These are phyloP conservation scores for Amyloporia xantha DNA, from an alignment of 768 basidiomycete species.

Conservation along the genomic window DNA sequence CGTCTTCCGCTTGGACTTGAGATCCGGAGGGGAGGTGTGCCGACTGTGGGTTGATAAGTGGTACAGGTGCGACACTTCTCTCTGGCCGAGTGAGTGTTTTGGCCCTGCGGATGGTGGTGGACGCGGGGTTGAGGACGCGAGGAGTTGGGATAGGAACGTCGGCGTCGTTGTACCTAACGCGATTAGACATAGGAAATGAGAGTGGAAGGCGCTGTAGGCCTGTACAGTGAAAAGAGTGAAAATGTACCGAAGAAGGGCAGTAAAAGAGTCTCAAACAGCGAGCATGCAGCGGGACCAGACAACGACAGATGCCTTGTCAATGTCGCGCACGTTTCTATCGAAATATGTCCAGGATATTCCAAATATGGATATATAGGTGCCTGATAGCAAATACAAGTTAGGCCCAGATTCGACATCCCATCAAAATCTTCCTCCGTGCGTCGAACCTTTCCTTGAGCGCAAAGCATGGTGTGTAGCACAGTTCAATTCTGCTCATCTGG, in stretches of 20 bases:
- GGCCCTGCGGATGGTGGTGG: slow-evolving; percentile 69
- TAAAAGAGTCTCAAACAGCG: background rate
- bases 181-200: slow-evolving; percentile 22
- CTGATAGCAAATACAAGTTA: too few relatives aligned
- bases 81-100: slow-evolving; percentile 98
- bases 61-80: slow-evolving; percentile 87
- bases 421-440: too few relatives aligned
- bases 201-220: background rate
- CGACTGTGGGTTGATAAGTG: slow-evolving; percentile 82
- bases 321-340: too few relatives aligned
- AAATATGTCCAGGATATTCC: too few relatives aligned
- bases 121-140: slow-evolving; percentile 24
- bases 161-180: slow-evolving; percentile 16
- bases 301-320: too few relatives aligned
- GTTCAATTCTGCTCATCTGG: too few relatives aligned
- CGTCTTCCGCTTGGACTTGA: slow-evolving; percentile 25
- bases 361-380: too few relatives aligned
- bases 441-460: too few relatives aligned
- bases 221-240: background rate
- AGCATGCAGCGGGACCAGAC: background rate
- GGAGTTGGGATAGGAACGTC: slow-evolving; percentile 27
- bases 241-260: background rate
- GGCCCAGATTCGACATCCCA: too few relatives aligned
- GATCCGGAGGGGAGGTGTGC: slow-evolving; percentile 35
- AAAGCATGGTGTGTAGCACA: too few relatives aligned